Conservation (phyloP, 2,329 filamentous ascomycete genomes). For the Elsinoe ampelina region DNA sequence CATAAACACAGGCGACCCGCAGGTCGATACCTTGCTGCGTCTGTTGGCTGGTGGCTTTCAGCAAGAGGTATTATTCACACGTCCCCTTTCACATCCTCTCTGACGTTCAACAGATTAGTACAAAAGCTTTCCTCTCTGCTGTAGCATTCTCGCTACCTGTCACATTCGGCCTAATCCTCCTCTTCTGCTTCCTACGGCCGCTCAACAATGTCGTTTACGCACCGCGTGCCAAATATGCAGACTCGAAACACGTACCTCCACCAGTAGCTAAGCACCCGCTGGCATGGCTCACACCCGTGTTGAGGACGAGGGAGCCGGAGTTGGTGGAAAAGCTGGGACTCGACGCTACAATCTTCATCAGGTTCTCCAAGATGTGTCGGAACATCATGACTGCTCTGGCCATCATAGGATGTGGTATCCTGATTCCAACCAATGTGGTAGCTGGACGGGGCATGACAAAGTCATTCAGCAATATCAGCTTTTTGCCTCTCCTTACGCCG, state of each 20-base stretch:
- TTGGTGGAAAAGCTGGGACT: constrained; percentile 76
- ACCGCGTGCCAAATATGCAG: constrained; percentile 84
- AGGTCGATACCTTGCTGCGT: constrained; percentile 8
- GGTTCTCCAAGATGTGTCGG: constrained; percentile 81
- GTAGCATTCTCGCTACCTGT: constrained; percentile 70
- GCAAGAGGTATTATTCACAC: neutral
- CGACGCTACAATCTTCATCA: constrained; percentile 83
- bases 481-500: constrained; percentile 50
- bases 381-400: constrained; percentile 74
- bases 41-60: neutral
- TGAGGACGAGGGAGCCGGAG: constrained; percentile 66
- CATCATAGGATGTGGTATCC: constrained; percentile 62
- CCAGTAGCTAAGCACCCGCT: constrained; percentile 78
- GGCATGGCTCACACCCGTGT: constrained; percentile 73
- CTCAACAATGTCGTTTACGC: constrained; percentile 91
- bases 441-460: constrained; percentile 25
- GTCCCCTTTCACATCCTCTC: neutral
- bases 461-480: constrained; percentile 25
- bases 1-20: constrained; percentile 7
- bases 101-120: constrained; percentile 37
- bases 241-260: constrained; percentile 81
- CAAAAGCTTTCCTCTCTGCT: constrained; percentile 64
- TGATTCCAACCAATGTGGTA: constrained; percentile 71
- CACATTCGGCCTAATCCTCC: constrained; percentile 61
- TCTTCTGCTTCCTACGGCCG: constrained; percentile 83